Evolutionary conservation across 2,329 filamentous ascomycete species (phyloP), one percentile per base, ranked within the genome.

Genomic region (Scortechinia acanthostroma): DNA sequence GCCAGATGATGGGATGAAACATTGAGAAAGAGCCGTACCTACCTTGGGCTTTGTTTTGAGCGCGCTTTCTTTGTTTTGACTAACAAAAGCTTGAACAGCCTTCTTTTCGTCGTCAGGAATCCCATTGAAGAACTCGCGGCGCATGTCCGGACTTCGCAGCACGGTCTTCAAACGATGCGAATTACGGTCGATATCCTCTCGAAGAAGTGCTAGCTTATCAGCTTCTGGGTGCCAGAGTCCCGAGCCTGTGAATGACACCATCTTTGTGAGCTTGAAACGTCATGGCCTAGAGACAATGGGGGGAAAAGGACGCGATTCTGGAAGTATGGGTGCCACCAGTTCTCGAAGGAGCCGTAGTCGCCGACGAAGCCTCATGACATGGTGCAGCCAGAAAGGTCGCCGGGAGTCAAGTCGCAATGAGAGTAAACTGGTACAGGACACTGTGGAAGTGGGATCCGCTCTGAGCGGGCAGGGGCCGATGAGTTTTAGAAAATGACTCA

Each of bases 41-140:
- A 82, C 79, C 73, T 82, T 82, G n/a, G 79, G 79, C 55, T 77
- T 76, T 23, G 72, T 79, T 62, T 83, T 83, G 48, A 83, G 62
- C 17, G 77, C 76, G 49, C 67, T 77, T 50, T 75, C 73, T 45
- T 66, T 61, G 54, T 83, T 83, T 49, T 73, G 65, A 42, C 60
- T 59, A 44, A 68, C 62, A 56, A 83, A 83, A 4, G 74, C 74
- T 48, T 74, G 66, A 23, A 80, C 70, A 43, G 66, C 74, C 53
- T 74, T 71, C 49, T 69, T 65, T 49, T 76, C 70, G 49, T 76
- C 65, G 46, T 72, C 65, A 22, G 65, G 49, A 23, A 68, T 61
- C 15, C 69, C 70, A 3, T 66, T 66, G 42, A 83, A 63, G 52
- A 81, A 76, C 43, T 73, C 67, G 45, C 68, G 69, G 43, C 77